phyloP scores from a whole-genome alignment of 140 eudicot species.

The Stevia rebaudiana region DNA sequence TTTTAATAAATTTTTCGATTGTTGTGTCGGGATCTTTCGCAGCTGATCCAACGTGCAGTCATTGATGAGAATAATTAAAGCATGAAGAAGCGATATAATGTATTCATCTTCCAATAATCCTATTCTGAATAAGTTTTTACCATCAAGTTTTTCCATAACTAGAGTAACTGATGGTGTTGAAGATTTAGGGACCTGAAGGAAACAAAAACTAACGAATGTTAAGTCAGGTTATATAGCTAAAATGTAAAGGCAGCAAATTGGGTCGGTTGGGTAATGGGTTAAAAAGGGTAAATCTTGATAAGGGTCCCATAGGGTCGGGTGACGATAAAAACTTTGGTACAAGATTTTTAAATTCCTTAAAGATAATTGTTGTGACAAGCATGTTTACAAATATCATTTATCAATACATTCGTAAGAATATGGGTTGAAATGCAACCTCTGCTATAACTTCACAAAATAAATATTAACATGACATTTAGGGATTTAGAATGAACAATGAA shows the following conservation, averaged over 20 bases:
- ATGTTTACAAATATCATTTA: not conserved
- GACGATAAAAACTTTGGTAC: not conserved
- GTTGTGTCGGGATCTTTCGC: conserved; percentile 29
- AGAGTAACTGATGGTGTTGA: conserved; percentile 32
- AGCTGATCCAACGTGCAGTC: conserved; percentile 55
- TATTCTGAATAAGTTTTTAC: conserved; percentile 20
- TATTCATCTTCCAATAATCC: conserved; percentile 50
- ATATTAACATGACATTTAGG: not conserved
- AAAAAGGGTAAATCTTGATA: not conserved
- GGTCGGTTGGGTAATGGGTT: not conserved
- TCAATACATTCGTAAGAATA: not conserved
- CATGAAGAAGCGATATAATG: conserved; percentile 45
- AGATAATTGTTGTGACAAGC: not conserved
- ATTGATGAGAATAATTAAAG: conserved; percentile 51
- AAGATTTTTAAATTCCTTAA: not conserved
- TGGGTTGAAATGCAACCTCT: not conserved
- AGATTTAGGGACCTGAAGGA: conserved; percentile 56
- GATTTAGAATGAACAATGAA: not conserved
- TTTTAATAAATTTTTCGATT: conserved; percentile 23
- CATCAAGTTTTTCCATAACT: conserved; percentile 12
- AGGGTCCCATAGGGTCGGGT: not conserved
- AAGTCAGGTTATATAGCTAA: conserved; percentile 22
- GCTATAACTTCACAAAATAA: not conserved
- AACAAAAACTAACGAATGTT: conserved; percentile 46
- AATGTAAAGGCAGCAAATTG: not conserved